Evolutionary conservation across 2,329 filamentous ascomycete genomes (phyloP), one percentile per base, ranked within the genome.

Genomic region (Endoconidiophora polonica): DNA sequence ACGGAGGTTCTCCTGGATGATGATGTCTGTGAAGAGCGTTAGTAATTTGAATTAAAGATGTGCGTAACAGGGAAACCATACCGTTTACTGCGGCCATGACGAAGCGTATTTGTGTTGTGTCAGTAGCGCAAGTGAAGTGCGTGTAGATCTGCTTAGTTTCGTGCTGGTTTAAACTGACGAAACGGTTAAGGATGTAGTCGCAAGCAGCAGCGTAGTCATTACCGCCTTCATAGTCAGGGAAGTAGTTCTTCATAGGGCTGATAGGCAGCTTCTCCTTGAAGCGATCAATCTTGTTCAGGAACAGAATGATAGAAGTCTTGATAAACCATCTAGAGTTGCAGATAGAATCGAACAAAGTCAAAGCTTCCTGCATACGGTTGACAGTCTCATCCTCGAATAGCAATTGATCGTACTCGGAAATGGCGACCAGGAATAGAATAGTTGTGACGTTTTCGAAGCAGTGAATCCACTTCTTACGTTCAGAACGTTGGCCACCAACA

Each of bases 111-210:
- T 98, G 91, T 61, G 91, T 95, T 29, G 91, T 98, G 64, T 98
- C 91, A 45, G 91, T 98, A 54, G 91, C 91, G 65, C 91, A 96
- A 46, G 91, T 98, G 70, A 98, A 98, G 68, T 96, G 91, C 53
- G 91, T 98, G 74, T 98, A 98, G 66, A 98, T 96, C 67, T 98
- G 91, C 75, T 98, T 98, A 50, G 87, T 94, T 72, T 96, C 91
- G 65, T 95, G 90, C 69, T 96, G 91, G 72, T 98, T 98, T 64
- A 98, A 73, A 64, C 85, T 91, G 60, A 96, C 91, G 68, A 98
- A 98, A 63, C 91, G 80, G 76, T 96, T 96, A 55, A 98, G 77
- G 61, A 98, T 96, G 70, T 98, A 98, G 67, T 98, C 90, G 70
- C 91, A 98, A 37, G 91, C 91, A 47, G 86, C 83, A 39, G 83